Base-by-base conservation (phyloP, 768 basidiomycete genomes). In the Candolleomyces aberdarensis region DNA sequence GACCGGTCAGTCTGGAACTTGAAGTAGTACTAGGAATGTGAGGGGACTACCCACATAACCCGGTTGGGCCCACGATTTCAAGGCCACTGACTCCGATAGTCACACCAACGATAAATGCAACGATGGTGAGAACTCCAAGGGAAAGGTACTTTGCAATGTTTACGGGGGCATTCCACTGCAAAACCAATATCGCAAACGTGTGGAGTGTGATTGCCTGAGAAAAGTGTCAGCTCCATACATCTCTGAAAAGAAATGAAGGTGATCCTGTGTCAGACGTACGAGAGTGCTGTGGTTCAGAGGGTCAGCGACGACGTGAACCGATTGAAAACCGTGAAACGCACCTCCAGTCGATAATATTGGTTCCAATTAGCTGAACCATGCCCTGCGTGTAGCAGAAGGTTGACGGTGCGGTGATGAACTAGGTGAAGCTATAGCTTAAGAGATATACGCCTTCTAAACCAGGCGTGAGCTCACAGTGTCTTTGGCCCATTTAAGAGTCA, bases 131-230 rank as follows among this genome's bases (percentile, higher is more conserved):
- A 31, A 62, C 57, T 5, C 14, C 50, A 15, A 49, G 8, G 5
- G 51, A 43, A 29, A 59, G 31, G 51, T 47, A 52, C 29, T 58
- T 62, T 44, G 51, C 57, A 9, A 59, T 17, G 31, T 58, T 41
- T n/a, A 15, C 31, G 15, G 51, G 61, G 17, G 52, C 20, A 19
- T 55, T 58, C 57, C 61, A 58, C 11, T 50, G 57, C 15, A 57
- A 32, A n/a, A 62, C 44, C 11, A 62, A 57, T 4, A 59, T 20
- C n/a, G 40, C n/a, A 13, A 46, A 58, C 3, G 61, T 62, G 11
- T 62, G 61, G 7, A 58, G 15, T 8, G 61, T 59, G 41, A 62
- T 62, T 3, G 29, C 57, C 61, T 62, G 49, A n/a, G 17, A 60
- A 20, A 6, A 26, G 1, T 48, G 36, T 36, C 36, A 36, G 5